Conservation (phyloP, 306 rosid species). For the Prunus salicina region DNA sequence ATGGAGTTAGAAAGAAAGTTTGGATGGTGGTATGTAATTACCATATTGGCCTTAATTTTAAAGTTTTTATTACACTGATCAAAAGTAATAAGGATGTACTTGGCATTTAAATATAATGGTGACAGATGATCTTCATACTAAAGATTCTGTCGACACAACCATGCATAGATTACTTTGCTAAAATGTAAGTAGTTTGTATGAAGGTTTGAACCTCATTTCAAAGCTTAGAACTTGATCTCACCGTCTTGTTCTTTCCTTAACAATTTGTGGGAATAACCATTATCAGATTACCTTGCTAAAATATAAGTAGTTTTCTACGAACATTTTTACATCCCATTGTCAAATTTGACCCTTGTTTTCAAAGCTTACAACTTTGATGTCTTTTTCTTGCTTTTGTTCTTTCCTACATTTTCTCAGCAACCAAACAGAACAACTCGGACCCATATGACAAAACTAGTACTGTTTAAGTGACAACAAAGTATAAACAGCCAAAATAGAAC, state of each 20-base stretch:
- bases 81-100: too few species aligned
- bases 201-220: neutral
- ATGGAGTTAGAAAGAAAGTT: too few species aligned
- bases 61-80: neutral
- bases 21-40: too few species aligned
- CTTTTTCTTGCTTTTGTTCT: neutral
- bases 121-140: too few species aligned
- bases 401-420: constrained; percentile 6
- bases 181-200: neutral
- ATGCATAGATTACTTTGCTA: neutral
- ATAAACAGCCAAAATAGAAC: neutral
- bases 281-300: too few species aligned
- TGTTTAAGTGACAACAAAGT: neutral
- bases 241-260: neutral
- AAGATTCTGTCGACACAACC: neutral
- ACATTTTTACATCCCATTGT: too few species aligned
- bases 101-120: neutral
- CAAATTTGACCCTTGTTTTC: neutral
- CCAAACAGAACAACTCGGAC: neutral
- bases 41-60: neutral
- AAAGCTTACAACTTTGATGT: neutral
- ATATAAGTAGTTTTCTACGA: too few species aligned
- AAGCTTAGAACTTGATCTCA: neutral
- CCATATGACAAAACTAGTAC: neutral
- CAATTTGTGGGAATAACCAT: too few species aligned